Base-by-base conservation (phyloP, 2,329 filamentous ascomycete genomes). In the Pseudodiploospora longispora region DNA sequence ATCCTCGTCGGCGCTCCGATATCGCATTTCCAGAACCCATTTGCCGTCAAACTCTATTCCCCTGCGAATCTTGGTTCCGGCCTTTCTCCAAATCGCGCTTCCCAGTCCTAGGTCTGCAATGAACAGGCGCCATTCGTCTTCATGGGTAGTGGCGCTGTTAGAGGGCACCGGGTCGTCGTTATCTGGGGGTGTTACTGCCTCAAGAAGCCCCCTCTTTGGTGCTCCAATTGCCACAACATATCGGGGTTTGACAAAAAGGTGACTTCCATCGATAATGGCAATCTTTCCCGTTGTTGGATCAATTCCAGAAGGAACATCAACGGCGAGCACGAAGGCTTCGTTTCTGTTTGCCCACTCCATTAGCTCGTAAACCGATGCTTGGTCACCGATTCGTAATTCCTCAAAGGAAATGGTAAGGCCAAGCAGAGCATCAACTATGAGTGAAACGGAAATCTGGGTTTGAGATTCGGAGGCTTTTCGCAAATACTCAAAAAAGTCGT, bases 271-370 rank as follows among this genome's bases (percentile, higher is more conserved):
- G 36, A 79, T 76, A 41, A 78, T 68, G 45, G 72, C 76, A 10
- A 78, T 74, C 59, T 76, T 76, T 56, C 88, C 88, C 34, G 81
- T 83, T 0, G 82, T 80, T 3, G 87, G 87, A 51, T 91, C 88
- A 40, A 95, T 80, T 5, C 93, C 93, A 0, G 87, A 91, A 1
- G 93, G 93, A 5, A 94, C 80, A 59, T 95, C 91, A n/a, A 98
- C 79, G 0, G 89, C 86, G 19, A 98, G 69, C 3, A 93, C 83
- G 46, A 83, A 82, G 1, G 88, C 82, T 51, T 89, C 86, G 59
- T 83, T 87, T 51, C 89, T 83, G 59, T 96, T 97, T 3, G 88
- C 85, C 89, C 90, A 97, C 50, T 89, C 85, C 57, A 96, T 93
- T 58, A 96, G 78, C 58, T 94, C 85, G 57, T 94, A 90, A 0